These are phyloP conservation scores for Vitis hybrid DNA, from an alignment of 177 flowering plant genomes.

Conservation along the genomic window DNA sequence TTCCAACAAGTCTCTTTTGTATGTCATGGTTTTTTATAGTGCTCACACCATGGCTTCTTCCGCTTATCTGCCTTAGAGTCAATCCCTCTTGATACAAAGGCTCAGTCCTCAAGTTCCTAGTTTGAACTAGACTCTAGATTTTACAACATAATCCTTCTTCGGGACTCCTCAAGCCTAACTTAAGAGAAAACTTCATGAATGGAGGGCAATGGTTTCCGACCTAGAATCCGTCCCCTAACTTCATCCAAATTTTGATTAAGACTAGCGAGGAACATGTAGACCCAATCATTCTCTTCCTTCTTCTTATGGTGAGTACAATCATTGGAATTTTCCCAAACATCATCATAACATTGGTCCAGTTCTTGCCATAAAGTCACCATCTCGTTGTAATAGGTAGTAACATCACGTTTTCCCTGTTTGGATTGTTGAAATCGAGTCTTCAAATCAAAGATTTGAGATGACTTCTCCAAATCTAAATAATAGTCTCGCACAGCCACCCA, in stretches of 20 bases:
- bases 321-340: slow-evolving; percentile 2
- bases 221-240: no score
- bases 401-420: not conserved
- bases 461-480: not conserved
- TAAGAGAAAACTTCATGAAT: not conserved
- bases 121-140: no score
- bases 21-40: slow-evolving; percentile 2
- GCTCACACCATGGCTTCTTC: not conserved
- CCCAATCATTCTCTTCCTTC: not conserved
- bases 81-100: not conserved
- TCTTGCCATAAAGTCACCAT: not conserved
- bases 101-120: not conserved
- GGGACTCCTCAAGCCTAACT: not conserved
- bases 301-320: not conserved
- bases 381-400: not conserved
- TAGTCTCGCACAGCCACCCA: not conserved
- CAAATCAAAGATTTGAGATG: not conserved
- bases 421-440: not conserved
- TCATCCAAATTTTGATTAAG: no score
- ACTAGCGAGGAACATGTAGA: no score
- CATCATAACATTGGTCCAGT: not conserved
- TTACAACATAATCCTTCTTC: no score
- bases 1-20: not conserved
- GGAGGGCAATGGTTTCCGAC: no score
- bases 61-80: not conserved